Evolutionary conservation across 805 yeast genomes (phyloP), one percentile per base, ranked within the genome.

Genomic region (Metschnikowia lachancei): DNA sequence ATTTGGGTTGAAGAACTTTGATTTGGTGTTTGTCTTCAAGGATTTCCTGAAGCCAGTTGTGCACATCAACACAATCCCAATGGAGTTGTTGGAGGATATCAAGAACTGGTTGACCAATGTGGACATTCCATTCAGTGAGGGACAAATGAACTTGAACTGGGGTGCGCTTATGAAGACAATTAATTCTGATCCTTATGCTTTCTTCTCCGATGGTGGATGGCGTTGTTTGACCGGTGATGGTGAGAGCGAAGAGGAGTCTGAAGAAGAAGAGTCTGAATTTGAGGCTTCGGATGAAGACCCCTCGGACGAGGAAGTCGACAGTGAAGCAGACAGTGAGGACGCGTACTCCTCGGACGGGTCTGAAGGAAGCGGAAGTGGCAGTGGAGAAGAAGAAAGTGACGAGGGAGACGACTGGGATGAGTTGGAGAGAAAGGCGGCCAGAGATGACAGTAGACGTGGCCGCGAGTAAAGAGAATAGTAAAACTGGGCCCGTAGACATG

Each of bases 71-170:
- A 90, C 98, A 3, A 89, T 94, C 49, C 97, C 98, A 31, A 88
- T 90, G 80, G 95, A 87, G 59, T 77, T 86, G 44, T 71, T 94
- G 46, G 99, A 94, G 63, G 92, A 87, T 62, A 87, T 94, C 51
- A 94, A 92, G 66, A 89, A 88, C 41, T 94, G 99, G 99, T 74
- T 94, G 49, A 88, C 96, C n/a, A 96, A 94, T 64, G 96, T 94
- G 61, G 99, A 94, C 65, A 86, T 94, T 53, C 96, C 99, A 32
- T 83, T 78, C 71, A 86, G 91, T 62, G 97, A 90, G 60, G 97
- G 97, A 44, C 91, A 95, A 37, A 85, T 94, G 70, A 92, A 92
- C 71, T 82, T 94, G 79, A 90, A 89, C 70, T 94, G 99, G 99
- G 75, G 82, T 12, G 84, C 90, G 19, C 91, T 94, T 62, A 92